Evolutionary conservation across 257 asterid genomes (phyloP), one percentile per base, ranked within the genome.

Genomic region (Paraleonurus japonicus): DNA sequence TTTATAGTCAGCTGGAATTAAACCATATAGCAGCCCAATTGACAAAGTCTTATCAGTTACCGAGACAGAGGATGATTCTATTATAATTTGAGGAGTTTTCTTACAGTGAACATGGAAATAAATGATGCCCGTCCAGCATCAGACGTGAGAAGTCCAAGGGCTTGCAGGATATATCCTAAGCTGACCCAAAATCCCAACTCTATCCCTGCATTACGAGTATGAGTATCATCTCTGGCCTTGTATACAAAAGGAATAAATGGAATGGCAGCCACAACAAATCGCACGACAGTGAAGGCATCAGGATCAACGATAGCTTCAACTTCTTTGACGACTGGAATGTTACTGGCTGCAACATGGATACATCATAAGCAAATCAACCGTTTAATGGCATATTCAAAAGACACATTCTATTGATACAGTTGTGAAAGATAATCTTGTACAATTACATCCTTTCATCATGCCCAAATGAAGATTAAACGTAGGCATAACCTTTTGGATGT

Each of bases 71-170:
- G 47, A 61, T 16, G 32, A 33, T 58, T 65, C 69, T 19, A 67
- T 24, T 15, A 39, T 22, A 4, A 61, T 37, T 12, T 45, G 4
- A 35, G 51, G 35, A 27, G 57, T 66, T 54, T 32, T 76, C 88
- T 80, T 84, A 88, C 96, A 26, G 97, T 90, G 82, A 90, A 87
- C 96, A 88, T 87, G 63, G 84, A 73, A 59, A 88, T 75, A 78
- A 88, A 89, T 23, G 96, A 84, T 74, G 96, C 96, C 22, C 96
- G 84, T 28, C 96, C 96, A 74, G 97, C 97, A 84, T 87, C 95
- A 67, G 94, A 85, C 39, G 97, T 88, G 54, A 80, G 88, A 65
- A 87, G 85, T 17, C 96, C 97, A 61, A 90, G 85, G 72, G 96
- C 96, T 71, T 90, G 95, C 83, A 87, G 71, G 63, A 88, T 88